Evolutionary conservation across 2,329 filamentous ascomycete species (phyloP).

Genomic region (Microcera coccophila): DNA sequence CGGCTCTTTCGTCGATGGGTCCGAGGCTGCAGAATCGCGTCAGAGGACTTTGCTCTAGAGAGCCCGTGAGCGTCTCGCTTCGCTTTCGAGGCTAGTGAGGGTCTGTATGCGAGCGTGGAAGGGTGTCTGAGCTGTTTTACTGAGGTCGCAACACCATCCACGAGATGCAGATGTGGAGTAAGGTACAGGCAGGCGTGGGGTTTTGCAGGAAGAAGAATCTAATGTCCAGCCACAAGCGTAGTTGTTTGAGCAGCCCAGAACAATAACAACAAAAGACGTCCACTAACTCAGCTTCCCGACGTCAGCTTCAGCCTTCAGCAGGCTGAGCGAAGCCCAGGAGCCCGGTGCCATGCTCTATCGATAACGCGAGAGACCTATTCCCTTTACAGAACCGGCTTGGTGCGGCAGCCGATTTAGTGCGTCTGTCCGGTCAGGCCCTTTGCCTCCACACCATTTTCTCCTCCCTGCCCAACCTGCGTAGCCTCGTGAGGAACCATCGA

Average conservation of each 20-base stretch:
- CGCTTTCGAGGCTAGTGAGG: conserved; percentile 8
- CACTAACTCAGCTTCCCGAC: not conserved
- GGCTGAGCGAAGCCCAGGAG: not conserved
- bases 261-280: too few relatives aligned
- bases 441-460: not conserved
- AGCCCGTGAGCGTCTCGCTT: conserved; percentile 5
- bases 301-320: not conserved
- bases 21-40: conserved; percentile 21
- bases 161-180: conserved; percentile 30
- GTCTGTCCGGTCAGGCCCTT: too few relatives aligned
- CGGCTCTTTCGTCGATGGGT: conserved; percentile 25
- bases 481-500: not conserved
- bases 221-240: conserved; percentile 6
- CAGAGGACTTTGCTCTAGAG: conserved; percentile 13
- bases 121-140: conserved; percentile 33
- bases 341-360: not conserved
- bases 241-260: too few relatives aligned
- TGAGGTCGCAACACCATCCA: conserved; percentile 23
- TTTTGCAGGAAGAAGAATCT: conserved; percentile 33
- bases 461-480: too few relatives aligned
- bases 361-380: not conserved
- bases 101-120: conserved; percentile 13
- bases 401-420: too few relatives aligned
- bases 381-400: not conserved
- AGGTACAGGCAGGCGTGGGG: conserved; percentile 32